These are phyloP conservation scores for Fagopyrum esculentum DNA, from an alignment of 148 eudicot genomes.

Conservation along the genomic window DNA sequence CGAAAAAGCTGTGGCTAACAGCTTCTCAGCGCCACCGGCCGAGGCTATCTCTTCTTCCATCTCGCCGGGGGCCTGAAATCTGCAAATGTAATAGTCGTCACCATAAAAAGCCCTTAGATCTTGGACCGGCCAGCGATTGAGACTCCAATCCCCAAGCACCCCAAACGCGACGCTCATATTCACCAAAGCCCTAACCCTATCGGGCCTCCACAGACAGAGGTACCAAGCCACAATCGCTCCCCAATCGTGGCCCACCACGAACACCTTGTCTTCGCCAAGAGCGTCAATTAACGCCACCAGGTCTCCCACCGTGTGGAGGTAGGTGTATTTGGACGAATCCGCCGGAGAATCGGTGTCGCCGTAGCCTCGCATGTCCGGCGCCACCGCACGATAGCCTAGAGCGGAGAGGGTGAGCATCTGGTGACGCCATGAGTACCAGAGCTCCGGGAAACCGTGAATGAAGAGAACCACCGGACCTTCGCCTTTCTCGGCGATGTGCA, in stretches of 20 bases:
- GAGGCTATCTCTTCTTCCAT: constrained; percentile 35
- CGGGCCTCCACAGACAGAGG: constrained; percentile 41
- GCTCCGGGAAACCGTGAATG: no score
- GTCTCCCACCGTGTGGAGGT: background rate
- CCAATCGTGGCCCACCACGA: constrained; percentile 49
- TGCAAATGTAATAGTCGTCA: constrained; percentile 40
- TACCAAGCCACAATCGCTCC: constrained; percentile 53
- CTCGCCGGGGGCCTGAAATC: constrained; percentile 27
- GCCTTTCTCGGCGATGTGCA: background rate
- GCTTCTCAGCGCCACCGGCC: constrained; percentile 16
- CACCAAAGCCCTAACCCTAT: constrained; percentile 40
- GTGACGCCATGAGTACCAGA: background rate
- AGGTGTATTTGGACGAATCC: background rate
- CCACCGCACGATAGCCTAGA: background rate
- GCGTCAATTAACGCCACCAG: constrained; percentile 9
- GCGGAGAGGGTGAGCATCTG: background rate
- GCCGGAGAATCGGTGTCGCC: constrained; percentile 1
- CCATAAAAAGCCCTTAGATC: constrained; percentile 30
- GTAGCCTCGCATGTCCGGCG: background rate
- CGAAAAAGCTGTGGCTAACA: constrained; percentile 12
- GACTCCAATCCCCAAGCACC: constrained; percentile 30
- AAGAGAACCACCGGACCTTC: no score
- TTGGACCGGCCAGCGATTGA: constrained; percentile 17
- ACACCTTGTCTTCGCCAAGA: constrained; percentile 28
- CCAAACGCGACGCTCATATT: constrained; percentile 35